Conservation (phyloP, 208 protist genomes). For the Trypanosoma congolense region DNA sequence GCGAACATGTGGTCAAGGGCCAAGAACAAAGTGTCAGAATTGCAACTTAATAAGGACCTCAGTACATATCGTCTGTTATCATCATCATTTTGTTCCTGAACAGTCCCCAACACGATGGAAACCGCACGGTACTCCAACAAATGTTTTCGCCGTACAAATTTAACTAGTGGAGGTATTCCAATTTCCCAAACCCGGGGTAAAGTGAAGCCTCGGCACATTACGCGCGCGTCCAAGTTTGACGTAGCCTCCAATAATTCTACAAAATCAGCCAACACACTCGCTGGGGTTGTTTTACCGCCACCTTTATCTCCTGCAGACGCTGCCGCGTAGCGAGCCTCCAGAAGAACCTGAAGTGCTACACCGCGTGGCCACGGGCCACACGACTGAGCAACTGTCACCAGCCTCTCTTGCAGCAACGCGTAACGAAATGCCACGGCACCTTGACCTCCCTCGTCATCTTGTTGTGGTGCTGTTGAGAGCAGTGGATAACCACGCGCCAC, state of each 20-base stretch:
- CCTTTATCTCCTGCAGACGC: background rate
- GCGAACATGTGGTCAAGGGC: background rate
- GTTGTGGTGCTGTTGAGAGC: background rate
- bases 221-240: background rate
- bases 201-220: background rate
- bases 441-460: background rate
- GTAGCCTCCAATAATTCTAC: constrained; percentile 1
- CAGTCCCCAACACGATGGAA: constrained; percentile 18
- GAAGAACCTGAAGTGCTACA: constrained; percentile 7
- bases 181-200: background rate
- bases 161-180: background rate
- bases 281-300: background rate
- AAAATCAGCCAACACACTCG: constrained; percentile 6
- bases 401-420: constrained; percentile 2
- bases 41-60: constrained; percentile 7
- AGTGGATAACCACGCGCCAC: constrained; percentile 9
- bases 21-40: constrained; percentile 6
- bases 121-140: background rate
- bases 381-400: constrained; percentile 14
- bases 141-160: constrained; percentile 3
- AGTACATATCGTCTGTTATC: background rate
- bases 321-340: background rate
- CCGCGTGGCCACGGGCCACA: constrained; percentile 31
- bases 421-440: background rate
- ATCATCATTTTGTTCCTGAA: background rate